Evolutionary conservation across 2,329 filamentous ascomycete species (phyloP).

Genomic region (Metarhizium robertsii): DNA sequence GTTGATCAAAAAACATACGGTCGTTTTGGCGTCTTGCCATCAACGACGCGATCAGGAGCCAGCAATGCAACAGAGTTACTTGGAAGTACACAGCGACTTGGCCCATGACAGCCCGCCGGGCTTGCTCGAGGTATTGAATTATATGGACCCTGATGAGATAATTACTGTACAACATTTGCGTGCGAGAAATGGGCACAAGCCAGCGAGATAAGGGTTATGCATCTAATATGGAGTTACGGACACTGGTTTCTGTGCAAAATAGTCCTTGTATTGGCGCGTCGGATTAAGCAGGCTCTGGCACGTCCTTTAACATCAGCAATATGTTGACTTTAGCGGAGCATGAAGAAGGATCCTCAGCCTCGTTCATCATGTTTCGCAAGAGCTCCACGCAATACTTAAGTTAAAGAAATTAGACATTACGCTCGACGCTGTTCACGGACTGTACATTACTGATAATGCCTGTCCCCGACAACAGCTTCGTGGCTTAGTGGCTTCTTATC

Average conservation of each 20-base stretch:
- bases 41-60: slow-evolving; percentile 29
- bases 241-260: neutral
- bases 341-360: neutral
- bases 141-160: neutral
- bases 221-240: neutral
- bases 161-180: neutral
- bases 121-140: neutral
- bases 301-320: neutral
- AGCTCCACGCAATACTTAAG: no score
- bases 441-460: no score
- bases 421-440: no score
- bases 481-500: no score
- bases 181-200: neutral
- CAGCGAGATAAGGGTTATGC: neutral
- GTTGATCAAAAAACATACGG: slow-evolving; percentile 95
- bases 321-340: neutral
- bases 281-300: neutral
- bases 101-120: slow-evolving; percentile 39
- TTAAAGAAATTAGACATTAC: no score
- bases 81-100: slow-evolving; percentile 54
- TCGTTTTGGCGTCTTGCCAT: slow-evolving; percentile 78
- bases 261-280: neutral
- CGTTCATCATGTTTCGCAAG: neutral
- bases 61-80: slow-evolving; percentile 51
- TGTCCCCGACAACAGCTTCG: no score